Evolutionary conservation across 2,329 filamentous ascomycete species (phyloP).

Genomic region (Shiraia sp.): DNA sequence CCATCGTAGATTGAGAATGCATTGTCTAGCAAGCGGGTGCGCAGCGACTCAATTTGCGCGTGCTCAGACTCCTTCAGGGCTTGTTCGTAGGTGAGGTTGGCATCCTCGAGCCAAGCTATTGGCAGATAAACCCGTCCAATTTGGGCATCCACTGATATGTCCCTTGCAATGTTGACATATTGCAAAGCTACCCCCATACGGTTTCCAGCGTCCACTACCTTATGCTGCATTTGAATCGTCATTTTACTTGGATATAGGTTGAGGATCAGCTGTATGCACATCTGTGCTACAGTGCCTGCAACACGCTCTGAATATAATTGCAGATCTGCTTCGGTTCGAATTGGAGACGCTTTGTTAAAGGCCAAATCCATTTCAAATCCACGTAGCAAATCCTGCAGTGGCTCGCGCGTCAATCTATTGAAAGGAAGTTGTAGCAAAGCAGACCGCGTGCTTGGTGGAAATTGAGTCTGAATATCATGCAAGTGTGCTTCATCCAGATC

Average conservation of each 20-base stretch:
- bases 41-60: conserved; percentile 54
- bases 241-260: conserved; percentile 53
- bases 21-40: conserved; percentile 59
- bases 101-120: conserved; percentile 63
- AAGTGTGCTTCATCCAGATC: conserved; percentile 9
- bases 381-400: conserved; percentile 66
- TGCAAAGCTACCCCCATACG: conserved; percentile 76
- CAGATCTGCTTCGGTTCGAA: conserved; percentile 62
- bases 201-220: conserved; percentile 60
- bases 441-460: conserved; percentile 57
- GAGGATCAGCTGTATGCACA: conserved; percentile 70
- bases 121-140: conserved; percentile 72
- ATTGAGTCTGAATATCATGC: conserved; percentile 52
- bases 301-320: conserved; percentile 68
- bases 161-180: conserved; percentile 76
- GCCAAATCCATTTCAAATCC: conserved; percentile 71
- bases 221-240: conserved; percentile 36
- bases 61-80: conserved; percentile 57
- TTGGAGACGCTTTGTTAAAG: conserved; percentile 58
- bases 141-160: conserved; percentile 68
- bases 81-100: conserved; percentile 57
- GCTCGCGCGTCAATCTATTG: conserved; percentile 58
- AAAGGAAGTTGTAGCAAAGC: conserved; percentile 65
- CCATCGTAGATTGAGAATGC: conserved; percentile 65
- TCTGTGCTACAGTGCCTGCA: conserved; percentile 71